These are phyloP conservation scores for Kluyveromyces starmeri DNA, from an alignment of 805 yeast species.

Conservation along the genomic window DNA sequence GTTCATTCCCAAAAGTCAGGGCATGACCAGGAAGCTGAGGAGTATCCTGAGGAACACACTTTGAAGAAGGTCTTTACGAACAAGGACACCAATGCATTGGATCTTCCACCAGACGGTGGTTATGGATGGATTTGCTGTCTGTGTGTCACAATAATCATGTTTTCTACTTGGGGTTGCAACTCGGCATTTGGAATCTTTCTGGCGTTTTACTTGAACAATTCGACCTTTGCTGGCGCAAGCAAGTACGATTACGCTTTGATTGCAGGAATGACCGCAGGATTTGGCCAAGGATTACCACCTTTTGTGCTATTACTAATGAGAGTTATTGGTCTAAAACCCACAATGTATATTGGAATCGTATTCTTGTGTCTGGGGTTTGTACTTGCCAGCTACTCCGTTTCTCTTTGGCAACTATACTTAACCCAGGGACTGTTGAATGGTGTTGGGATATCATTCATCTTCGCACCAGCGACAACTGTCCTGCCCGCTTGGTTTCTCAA, in stretches of 20 bases:
- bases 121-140: constrained; percentile 57
- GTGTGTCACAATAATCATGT: constrained; percentile 42
- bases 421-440: constrained; percentile 64
- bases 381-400: constrained; percentile 50
- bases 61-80: constrained; percentile 30
- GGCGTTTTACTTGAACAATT: constrained; percentile 43
- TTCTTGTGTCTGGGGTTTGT: constrained; percentile 47
- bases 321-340: constrained; percentile 40
- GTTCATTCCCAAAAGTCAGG: not conserved
- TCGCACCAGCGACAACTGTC: constrained; percentile 49
- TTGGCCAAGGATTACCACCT: constrained; percentile 56
- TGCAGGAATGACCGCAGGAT: constrained; percentile 53
- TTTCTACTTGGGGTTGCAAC: constrained; percentile 68
- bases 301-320: constrained; percentile 39
- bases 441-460: constrained; percentile 40
- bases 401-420: constrained; percentile 56
- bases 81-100: constrained; percentile 27
- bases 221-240: constrained; percentile 45
- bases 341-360: constrained; percentile 41
- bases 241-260: constrained; percentile 54
- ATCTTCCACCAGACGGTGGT: constrained; percentile 54
- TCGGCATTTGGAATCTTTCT: constrained; percentile 56
- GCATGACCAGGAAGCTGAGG: not conserved
- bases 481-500: constrained; percentile 66
- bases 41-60: constrained; percentile 6